Evolutionary conservation across 495 filamentous ascomycete species (phyloP).

Genomic region (Sporormia fimetaria): DNA sequence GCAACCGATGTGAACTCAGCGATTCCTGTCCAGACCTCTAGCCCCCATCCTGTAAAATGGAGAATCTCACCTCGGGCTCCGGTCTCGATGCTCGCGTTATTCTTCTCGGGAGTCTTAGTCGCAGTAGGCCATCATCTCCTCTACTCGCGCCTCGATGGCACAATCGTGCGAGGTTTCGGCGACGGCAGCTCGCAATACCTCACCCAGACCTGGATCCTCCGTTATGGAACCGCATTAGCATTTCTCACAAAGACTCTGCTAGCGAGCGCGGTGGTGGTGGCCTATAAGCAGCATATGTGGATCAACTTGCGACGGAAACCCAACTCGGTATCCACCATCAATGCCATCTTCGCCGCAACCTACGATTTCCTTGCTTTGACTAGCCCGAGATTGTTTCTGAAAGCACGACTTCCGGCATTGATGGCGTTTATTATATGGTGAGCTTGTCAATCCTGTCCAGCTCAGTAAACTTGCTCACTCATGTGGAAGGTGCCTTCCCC

Average conservation of each 20-base stretch:
- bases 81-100: neutral
- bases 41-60: neutral
- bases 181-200: neutral
- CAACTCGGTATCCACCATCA: neutral
- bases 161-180: neutral
- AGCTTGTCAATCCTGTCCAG: neutral
- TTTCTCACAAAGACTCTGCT: neutral
- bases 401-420: neutral
- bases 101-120: neutral
- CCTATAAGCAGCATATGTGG: neutral
- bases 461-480: neutral
- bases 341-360: neutral
- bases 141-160: neutral
- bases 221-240: neutral
- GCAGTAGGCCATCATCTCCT: neutral
- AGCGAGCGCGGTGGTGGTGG: neutral
- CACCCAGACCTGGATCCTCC: neutral
- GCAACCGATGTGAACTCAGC: no score
- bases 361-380: neutral
- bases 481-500: neutral
- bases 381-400: neutral
- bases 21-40: no score
- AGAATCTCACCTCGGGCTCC: neutral
- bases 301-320: neutral
- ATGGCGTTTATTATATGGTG: neutral